Conservation (phyloP, 805 yeast genomes). For the Schizosaccharomyces lindneri region DNA sequence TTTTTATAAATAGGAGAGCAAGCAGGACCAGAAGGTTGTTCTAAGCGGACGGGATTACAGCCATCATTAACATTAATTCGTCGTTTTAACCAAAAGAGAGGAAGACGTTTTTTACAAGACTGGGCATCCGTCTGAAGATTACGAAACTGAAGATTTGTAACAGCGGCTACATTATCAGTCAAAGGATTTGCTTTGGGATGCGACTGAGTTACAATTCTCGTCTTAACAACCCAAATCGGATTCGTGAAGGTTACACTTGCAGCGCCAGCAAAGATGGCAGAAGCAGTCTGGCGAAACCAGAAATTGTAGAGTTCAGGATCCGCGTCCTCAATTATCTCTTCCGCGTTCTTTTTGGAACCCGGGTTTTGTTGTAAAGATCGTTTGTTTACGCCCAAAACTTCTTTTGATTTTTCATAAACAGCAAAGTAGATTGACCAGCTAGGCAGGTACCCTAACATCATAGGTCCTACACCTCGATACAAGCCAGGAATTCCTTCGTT, state of each 20-base stretch:
- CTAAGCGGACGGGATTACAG: background rate
- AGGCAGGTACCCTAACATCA: conserved; percentile 78
- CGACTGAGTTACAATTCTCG: conserved; percentile 70
- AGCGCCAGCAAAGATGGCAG: conserved; percentile 75
- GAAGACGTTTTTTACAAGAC: background rate
- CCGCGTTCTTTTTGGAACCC: background rate
- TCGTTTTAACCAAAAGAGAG: background rate
- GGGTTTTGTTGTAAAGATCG: conserved; percentile 5
- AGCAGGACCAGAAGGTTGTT: background rate
- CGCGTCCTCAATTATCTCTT: background rate
- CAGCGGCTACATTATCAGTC: background rate
- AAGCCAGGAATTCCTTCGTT: conserved; percentile 71
- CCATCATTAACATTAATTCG: conserved; percentile 10
- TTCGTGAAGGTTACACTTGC: conserved; percentile 65
- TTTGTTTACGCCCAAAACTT: conserved; percentile 16
- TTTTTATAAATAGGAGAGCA: conserved; percentile 28
- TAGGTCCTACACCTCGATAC: conserved; percentile 81
- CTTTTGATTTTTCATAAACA: conserved; percentile 60
- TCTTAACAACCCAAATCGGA: conserved; percentile 95
- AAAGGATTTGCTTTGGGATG: conserved; percentile 10
- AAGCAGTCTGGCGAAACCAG: conserved; percentile 19
- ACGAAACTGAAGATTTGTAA: background rate
- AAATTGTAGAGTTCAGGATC: conserved; percentile 7
- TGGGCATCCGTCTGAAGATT: background rate
- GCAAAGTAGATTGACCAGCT: conserved; percentile 94